Evolutionary conservation across 495 filamentous ascomycete species (phyloP).

Genomic region (Podospora australis): DNA sequence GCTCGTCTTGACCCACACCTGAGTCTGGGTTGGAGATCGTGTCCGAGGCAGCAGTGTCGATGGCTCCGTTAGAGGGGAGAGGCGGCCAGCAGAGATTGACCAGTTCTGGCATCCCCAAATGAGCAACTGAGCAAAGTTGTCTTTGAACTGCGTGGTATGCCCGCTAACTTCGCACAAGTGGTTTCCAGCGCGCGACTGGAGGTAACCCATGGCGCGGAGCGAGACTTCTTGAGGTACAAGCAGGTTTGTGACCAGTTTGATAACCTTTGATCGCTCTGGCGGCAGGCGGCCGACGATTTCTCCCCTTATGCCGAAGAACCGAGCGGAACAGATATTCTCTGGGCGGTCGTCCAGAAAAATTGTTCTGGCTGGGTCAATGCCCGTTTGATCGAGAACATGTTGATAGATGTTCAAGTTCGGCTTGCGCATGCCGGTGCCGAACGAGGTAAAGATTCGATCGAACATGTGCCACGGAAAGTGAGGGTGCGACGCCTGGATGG

Average conservation of each 20-base stretch:
- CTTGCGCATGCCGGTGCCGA: conserved; percentile 19
- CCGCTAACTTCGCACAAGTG: conserved; percentile 9
- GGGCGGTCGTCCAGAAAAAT: conserved; percentile 19
- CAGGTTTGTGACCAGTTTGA: not conserved
- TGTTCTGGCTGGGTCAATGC: conserved; percentile 11
- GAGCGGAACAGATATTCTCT: conserved; percentile 21
- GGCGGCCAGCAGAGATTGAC: conserved; percentile 15
- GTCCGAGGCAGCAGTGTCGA: not conserved
- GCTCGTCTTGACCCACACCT: not conserved
- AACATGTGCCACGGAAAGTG: conserved; percentile 21
- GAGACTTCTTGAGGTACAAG: not conserved
- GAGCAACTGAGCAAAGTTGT: conserved; percentile 22
- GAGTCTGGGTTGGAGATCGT: not conserved
- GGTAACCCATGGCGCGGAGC: not conserved
- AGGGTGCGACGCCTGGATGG: not conserved
- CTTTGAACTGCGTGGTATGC: conserved; percentile 6
- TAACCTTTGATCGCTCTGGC: conserved; percentile 4
- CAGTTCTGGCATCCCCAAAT: conserved; percentile 15
- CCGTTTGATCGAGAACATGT: conserved; percentile 13
- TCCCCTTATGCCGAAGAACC: conserved; percentile 16
- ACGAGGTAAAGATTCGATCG: conserved; percentile 13
- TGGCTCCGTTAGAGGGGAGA: not conserved
- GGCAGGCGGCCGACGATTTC: not conserved
- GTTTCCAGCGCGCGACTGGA: not conserved
- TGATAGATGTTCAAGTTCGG: conserved; percentile 24